Base-by-base conservation (phyloP, 2,329 filamentous ascomycete species). In the Neofusicoccum umdonicola region DNA sequence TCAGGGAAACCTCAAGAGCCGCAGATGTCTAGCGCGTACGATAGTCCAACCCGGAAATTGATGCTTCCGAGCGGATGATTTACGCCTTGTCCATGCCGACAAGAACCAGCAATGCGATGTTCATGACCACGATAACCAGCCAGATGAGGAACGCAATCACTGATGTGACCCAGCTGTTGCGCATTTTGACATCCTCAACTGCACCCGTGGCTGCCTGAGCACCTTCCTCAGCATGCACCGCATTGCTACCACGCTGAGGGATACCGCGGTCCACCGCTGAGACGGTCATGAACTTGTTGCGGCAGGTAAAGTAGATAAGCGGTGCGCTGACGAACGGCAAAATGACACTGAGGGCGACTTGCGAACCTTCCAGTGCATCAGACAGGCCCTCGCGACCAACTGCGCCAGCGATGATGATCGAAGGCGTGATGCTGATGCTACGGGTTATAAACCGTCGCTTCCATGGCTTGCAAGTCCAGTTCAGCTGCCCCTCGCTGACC, bases 241-340 rank as follows among this genome's bases (percentile, higher is more conserved):
- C 56, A 7, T 56, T 22, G 65, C 37, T 17, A 11, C 17, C n/a
- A 4, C 27, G 37, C 11, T 54, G 42, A 37, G 35, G 12, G 35
- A 57, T 51, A 27, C 60, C 54, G 17, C 52, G 47, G 17, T 47
- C 63, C 22, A 52, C 66, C 15, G 50, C 77, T 64, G 78, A 75
- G 5, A 91, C 89, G 8, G 87, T 91, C 92, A 96, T 96, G 77
- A 90, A 95, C 72, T 87, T 87, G 69, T 87, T 85, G 48, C 89
- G 84, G 70, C 90, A 91, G 0, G 92, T 96, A 71, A 96, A 96
- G 78, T 90, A 96, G 64, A 96, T 89, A 37, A 96, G 79, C 1
- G 92, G 92, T 0, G 91, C 90, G 0, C 86, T 88, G n/a, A 94
- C 86, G 72, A 96, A 93, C 0, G 92, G 92, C 60, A 96, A 75